Base-by-base conservation (phyloP, 257 asterid genomes). In the Datura wrightii region DNA sequence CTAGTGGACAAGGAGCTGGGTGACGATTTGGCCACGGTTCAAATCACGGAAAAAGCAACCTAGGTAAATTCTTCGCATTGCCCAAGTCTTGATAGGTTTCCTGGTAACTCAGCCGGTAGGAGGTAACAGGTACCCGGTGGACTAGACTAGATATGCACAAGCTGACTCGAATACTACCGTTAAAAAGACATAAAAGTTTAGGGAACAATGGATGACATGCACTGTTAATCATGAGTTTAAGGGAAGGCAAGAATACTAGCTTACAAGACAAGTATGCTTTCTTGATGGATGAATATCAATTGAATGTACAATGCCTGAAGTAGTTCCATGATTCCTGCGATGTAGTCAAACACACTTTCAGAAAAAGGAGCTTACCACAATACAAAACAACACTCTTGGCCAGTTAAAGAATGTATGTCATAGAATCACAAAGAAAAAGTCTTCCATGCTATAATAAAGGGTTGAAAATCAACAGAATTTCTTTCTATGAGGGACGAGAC, bases 201-300 rank as follows among this genome's bases (percentile, higher is more conserved):
- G 3, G 48, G 48, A 52, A 78, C 1, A 4, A 50, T 62, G 14
- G 82, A 14, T 50, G 15, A 76, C 62, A 50, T 5, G 2, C 82
- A 31, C 5, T 31, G 42, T 78, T 55, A 53, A 34, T 78, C 9
- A 76, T 48, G 62, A 76, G 63, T 52, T 24, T 11, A 15, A 74
- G 8, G 3, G 3, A 34, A 78, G 82, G 46, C 63, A 52, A 8
- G 15, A 82, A 37, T 48, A 67, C 18, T 63, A 85, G 80, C 98
- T 92, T 90, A 96, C 99, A 87, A 96, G 92, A 90, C 99, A 94
- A 37, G 97, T 91, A 90, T 96, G 93, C 88, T 96, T 96, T 79
- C 98, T 90, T 69, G 99, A 93, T 82, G 93, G 92, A 87, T 94
- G 98, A 81, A 96, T 92, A 87, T 96, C 99, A 71, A 96, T 84